A percentile compares a stretch with the other conserved stretches of the same genome.
phyloP scores from a whole-genome alignment of 441 rosid genomes.

The Jatropha podagrica region DNA sequence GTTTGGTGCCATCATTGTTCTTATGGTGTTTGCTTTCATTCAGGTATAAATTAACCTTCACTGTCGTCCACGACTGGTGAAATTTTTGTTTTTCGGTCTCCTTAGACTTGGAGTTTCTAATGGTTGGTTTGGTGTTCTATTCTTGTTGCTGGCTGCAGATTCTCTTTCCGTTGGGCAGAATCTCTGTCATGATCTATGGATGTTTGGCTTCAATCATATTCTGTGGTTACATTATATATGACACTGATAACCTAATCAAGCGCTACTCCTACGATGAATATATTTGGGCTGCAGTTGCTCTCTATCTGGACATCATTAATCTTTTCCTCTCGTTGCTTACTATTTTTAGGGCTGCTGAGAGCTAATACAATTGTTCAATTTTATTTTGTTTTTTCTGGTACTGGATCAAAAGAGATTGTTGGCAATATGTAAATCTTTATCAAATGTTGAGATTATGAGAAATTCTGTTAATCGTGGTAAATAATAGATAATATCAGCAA shows the following conservation, averaged over 20 bases:
- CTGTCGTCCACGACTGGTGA: too few species aligned
- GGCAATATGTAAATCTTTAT: neutral
- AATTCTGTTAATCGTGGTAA: too few species aligned
- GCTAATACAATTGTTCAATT: neutral
- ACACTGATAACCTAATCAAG: conserved; percentile 86
- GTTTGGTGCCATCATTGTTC: conserved; percentile 69
- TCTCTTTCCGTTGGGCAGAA: conserved; percentile 68
- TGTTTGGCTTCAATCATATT: conserved; percentile 67
- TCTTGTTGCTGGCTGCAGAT: conserved; percentile 48
- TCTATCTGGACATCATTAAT: conserved; percentile 72
- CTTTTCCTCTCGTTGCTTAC: conserved; percentile 67
- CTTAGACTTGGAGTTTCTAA: neutral
- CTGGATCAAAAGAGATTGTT: neutral
- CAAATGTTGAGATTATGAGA: too few species aligned
- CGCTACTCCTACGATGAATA: conserved; percentile 76
- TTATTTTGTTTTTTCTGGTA: neutral
- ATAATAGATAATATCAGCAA: too few species aligned
- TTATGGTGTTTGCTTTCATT: conserved; percentile 67
- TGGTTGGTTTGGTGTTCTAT: neutral
- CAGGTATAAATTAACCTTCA: conserved; percentile 46
- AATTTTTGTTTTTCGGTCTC: neutral
- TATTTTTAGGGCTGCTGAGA: conserved; percentile 62
- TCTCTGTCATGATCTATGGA: conserved; percentile 81
- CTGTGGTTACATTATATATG: conserved; percentile 80
- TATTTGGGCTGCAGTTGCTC: conserved; percentile 75